Percentiles rank a stretch among this genome's conserved stretches.
Conservation (phyloP, 2,329 filamentous ascomycete genomes). For the Tolypocladium endophyticum region DNA sequence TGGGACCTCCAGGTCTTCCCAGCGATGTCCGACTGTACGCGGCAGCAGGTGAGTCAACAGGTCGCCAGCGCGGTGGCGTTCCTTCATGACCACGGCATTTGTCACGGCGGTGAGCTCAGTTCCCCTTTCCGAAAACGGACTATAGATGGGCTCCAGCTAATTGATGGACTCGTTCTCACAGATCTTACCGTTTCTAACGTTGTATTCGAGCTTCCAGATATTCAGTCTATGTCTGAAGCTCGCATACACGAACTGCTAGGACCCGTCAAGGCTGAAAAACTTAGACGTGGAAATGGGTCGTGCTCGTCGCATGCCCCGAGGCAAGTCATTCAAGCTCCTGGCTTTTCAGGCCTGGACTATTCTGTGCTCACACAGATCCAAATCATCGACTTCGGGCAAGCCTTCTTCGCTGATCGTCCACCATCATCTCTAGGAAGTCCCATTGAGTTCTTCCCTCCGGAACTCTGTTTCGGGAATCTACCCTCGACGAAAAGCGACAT, state of each 20-base stretch:
- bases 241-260: neutral
- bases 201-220: constrained; percentile 2
- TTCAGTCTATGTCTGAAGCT: constrained; percentile 1
- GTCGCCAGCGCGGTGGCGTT: constrained; percentile 4
- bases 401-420: constrained; percentile 3
- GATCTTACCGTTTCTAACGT: constrained; percentile 3
- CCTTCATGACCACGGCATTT: constrained; percentile 4
- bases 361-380: neutral
- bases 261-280: constrained; percentile 1
- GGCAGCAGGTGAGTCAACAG: constrained; percentile 3
- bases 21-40: neutral
- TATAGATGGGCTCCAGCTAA: no score
- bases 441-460: constrained; percentile 4
- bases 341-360: constrained; percentile 1
- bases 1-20: neutral
- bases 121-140: neutral
- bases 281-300: neutral
- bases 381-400: constrained; percentile 3
- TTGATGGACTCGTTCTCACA: neutral
- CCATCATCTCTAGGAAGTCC: constrained; percentile 2
- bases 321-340: neutral
- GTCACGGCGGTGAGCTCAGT: constrained; percentile 3
- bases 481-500: constrained; percentile 4
- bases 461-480: constrained; percentile 4
- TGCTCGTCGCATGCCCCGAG: constrained; percentile 3